Conservation (phyloP, 2,329 filamentous ascomycete genomes). For the Hymenoscyphus scutula region DNA sequence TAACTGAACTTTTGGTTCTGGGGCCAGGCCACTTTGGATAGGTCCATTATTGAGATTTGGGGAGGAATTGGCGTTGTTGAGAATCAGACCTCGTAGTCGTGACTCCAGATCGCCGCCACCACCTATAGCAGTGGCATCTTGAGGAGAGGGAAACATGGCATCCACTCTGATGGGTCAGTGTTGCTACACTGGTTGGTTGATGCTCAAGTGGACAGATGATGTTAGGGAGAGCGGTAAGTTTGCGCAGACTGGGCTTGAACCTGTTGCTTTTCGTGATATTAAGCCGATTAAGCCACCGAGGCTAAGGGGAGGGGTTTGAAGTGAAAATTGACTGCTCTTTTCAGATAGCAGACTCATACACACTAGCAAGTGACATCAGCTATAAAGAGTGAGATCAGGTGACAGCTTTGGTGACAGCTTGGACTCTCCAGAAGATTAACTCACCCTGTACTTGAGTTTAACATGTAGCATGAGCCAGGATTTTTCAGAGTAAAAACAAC, state of each 20-base stretch:
- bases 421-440: not conserved
- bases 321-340: not conserved
- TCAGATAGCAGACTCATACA: not conserved
- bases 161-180: not conserved
- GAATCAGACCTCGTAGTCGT: conserved; percentile 57
- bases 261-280: not conserved
- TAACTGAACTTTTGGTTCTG: conserved; percentile 8
- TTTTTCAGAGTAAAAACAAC: not conserved
- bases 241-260: too few relatives aligned
- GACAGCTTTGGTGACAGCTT: not conserved
- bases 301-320: not conserved
- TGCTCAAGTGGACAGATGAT: not conserved
- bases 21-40: conserved; percentile 9
- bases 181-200: not conserved
- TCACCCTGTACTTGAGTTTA: not conserved
- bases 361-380: not conserved
- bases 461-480: not conserved
- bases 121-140: conserved; percentile 9
- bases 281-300: not conserved
- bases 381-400: not conserved
- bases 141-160: conserved; percentile 27
- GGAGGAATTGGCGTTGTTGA: conserved; percentile 46
- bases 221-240: too few relatives aligned
- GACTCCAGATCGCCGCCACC: conserved; percentile 46
- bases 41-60: conserved; percentile 7